These are phyloP conservation scores for Heliocybe sulcata DNA, from an alignment of 1,284 basidiomycete genomes.

Conservation along the genomic window DNA sequence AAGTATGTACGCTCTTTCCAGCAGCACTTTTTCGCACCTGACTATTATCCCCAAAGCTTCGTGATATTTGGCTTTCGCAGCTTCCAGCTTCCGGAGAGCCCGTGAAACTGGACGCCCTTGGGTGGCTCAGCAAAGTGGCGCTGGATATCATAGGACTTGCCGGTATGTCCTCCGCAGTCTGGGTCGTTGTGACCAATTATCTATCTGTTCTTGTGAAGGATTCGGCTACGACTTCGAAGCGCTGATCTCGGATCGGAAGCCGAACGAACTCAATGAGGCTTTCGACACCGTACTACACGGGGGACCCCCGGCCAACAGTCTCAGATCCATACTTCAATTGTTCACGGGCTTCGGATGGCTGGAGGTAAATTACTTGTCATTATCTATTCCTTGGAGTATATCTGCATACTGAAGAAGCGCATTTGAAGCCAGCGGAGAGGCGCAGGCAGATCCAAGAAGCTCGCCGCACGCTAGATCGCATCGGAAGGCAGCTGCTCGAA, in stretches of 20 bases:
- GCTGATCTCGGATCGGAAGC: conserved; percentile 7
- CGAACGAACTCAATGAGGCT: conserved; percentile 24
- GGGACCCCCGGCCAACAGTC: conserved; percentile 30
- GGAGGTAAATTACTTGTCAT: not conserved
- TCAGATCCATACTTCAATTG: not conserved
- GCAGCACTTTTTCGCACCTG: not conserved
- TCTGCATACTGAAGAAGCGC: too few relatives aligned
- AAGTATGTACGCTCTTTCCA: conserved; percentile 11
- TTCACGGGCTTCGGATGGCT: not conserved
- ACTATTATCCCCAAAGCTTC: conserved; percentile 8
- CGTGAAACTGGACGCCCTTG: conserved; percentile 23
- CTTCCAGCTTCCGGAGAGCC: conserved; percentile 5
- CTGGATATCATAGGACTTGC: conserved; percentile 43
- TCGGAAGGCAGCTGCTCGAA: conserved; percentile 30
- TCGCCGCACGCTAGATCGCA: conserved; percentile 21
- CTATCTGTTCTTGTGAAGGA: conserved; percentile 6
- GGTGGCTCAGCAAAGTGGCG: conserved; percentile 33
- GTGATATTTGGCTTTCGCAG: conserved; percentile 11
- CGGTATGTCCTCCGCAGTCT: conserved; percentile 18
- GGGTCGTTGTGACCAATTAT: not conserved
- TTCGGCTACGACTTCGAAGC: conserved; percentile 13
- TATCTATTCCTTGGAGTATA: too few relatives aligned
- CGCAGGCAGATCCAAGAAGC: conserved; percentile 12
- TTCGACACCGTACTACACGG: conserved; percentile 23
- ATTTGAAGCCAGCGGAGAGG: not conserved